These are phyloP conservation scores for Penicillium sp. DNA, from an alignment of 2,329 filamentous ascomycete species.

Conservation along the genomic window DNA sequence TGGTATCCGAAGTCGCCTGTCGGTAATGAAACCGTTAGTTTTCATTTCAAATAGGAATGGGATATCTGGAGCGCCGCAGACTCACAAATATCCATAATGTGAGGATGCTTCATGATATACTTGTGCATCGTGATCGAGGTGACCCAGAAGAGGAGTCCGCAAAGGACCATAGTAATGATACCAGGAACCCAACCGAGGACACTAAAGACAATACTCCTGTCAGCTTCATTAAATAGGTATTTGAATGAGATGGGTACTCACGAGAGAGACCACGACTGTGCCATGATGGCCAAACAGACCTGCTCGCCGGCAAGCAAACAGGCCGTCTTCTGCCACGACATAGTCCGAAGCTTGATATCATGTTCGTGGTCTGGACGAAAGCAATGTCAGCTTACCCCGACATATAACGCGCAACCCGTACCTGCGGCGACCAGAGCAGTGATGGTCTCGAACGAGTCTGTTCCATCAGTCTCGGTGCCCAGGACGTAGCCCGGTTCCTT, in stretches of 20 bases:
- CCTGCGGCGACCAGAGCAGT: conserved; percentile 20
- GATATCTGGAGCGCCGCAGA: not conserved
- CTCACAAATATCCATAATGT: conserved; percentile 50
- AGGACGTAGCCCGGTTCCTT: conserved; percentile 10
- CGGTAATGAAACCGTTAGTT: not conserved
- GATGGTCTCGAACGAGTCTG: conserved; percentile 16
- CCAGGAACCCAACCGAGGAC: conserved; percentile 24
- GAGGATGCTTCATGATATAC: conserved; percentile 52
- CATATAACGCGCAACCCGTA: not conserved
- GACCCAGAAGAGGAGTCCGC: conserved; percentile 47
- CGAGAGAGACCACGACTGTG: conserved; percentile 51
- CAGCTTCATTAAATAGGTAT: not conserved
- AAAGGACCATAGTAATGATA: conserved; percentile 40
- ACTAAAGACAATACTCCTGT: not conserved
- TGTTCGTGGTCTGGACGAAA: conserved; percentile 16
- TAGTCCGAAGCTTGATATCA: conserved; percentile 53
- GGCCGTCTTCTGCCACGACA: conserved; percentile 53
- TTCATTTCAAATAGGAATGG: no score
- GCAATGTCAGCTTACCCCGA: not conserved
- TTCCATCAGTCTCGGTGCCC: conserved; percentile 9
- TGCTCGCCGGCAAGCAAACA: conserved; percentile 50
- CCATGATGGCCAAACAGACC: conserved; percentile 53
- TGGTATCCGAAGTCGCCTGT: conserved; percentile 49
- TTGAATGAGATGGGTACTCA: conserved; percentile 20
- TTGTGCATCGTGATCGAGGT: conserved; percentile 52